Base-by-base conservation (phyloP, 2,329 filamentous ascomycete species). In the Mariannaea elegans region DNA sequence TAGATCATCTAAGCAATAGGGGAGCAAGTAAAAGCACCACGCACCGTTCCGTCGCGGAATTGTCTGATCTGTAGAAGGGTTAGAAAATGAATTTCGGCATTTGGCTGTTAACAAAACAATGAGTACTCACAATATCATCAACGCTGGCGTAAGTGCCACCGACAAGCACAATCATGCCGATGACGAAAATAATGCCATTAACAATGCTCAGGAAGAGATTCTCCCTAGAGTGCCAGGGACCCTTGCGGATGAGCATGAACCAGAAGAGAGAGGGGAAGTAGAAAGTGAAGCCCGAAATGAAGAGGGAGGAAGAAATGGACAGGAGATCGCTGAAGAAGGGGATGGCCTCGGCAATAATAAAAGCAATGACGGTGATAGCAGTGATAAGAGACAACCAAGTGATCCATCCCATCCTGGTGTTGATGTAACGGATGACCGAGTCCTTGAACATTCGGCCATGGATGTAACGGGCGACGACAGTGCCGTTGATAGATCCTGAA, bases 321-420 rank as follows among this genome's bases (percentile, higher is more conserved):
- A 60, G 50, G 7, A 60, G 51, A 31, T 60, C 57, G 31, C 45
- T 55, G 32, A 60, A 60, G 31, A 60, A 56, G n/a, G 90, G 90
- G 45, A 92, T 88, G 1, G 87, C 85, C 67, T 89, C 85, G 9
- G 89, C 89, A 62, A 93, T 87, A 64, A 92, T 72, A 84, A 87
- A 92, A 2, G 87, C 86, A 14, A 89, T 45, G 8, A 88, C 47
- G 79, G 89, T 92, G 34, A 88, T 73, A 34, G 72, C 65, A 2
- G 81, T 73, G 34, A 86, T 83, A 21, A 92, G 84, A 3, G 62
- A 77, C 4, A 87, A 70, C 90, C 90, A 90, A 12, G 72, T 74
- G 51, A 72, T 64, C 77, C 77, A 78, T 24, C 77, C 77, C 68
- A 67, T 74, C 41, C 69, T 69, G 2, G 77, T 78, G 68, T 78